Base-by-base conservation (phyloP, 1,139 yeast genomes). In the Saccharomyces pastorianus region DNA sequence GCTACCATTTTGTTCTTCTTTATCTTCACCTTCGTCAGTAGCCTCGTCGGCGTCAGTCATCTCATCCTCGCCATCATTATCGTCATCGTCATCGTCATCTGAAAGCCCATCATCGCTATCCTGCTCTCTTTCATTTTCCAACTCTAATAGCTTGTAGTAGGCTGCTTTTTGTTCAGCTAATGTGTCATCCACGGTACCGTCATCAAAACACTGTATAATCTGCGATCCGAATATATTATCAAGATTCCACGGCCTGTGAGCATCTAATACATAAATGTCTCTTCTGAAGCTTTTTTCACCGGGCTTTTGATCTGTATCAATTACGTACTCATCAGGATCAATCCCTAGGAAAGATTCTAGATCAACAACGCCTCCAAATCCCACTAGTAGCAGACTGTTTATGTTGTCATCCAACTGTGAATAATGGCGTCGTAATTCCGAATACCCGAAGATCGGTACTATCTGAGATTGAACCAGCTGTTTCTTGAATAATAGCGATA, bases 321-420 rank as follows among this genome's bases (percentile, higher is more conserved):
- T 50, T 25, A 75, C 51, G 55, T 71, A 78, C 3, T 79, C 78
- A 32, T 77, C 78, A 0, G 80, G 77, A 54, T 83, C 82, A 8
- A 88, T 78, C 31, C 84, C 91, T 51, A 93, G 76, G 66, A 88
- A 88, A 42, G 82, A 78, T 66, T 88, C 95, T 42, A 95, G 67
- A 69, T 95, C 98, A 31, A 91, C 80, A 79, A 88, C 83, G 14
- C 96, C 96, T n/a, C 99, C 99, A 72, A 97, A 93, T 0, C 99
- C 99, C 2, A 95, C 73, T 49, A 91, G 74, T 4, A 95, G 71
- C 9, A 93, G 85, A 64, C 86, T 90, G 13, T 82, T 73, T n/a
- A 93, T 83, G 55, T 88, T 95, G 9, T 73, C 77, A 63, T 91
- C 97, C 47, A 93, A 72, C 54, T 78, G 78, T 11, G 64, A 57